phyloP scores from a whole-genome alignment of 140 eudicot species.

The Ambrosia hybrid region DNA sequence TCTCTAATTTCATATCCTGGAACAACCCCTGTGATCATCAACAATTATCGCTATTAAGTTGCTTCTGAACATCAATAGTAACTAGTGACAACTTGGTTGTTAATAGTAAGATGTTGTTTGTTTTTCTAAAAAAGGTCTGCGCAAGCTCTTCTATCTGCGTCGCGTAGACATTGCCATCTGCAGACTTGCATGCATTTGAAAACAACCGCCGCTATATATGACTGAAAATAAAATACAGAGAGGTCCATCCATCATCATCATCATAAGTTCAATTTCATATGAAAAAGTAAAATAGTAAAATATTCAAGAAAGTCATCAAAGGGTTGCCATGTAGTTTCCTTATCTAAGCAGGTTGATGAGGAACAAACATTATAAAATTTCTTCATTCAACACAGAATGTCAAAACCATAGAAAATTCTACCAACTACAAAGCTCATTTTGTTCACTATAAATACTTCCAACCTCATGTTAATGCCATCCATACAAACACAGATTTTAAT shows the following conservation, averaged over 20 bases:
- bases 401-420: slow-evolving; percentile 23
- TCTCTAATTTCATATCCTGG: too few relatives aligned
- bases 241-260: slow-evolving; percentile 7
- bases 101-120: too few relatives aligned
- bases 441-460: slow-evolving; percentile 48
- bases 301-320: slow-evolving; percentile 31
- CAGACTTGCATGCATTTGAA: not conserved
- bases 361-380: slow-evolving; percentile 15
- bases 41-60: rapidly evolving
- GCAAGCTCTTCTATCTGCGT: too few relatives aligned
- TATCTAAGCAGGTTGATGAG: slow-evolving; percentile 22
- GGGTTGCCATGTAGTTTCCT: slow-evolving; percentile 21
- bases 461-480: slow-evolving; percentile 27
- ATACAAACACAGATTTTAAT: slow-evolving; percentile 38
- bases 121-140: too few relatives aligned
- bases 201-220: slow-evolving; percentile 23
- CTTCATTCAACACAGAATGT: slow-evolving; percentile 29
- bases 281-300: slow-evolving; percentile 22
- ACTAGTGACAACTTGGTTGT: too few relatives aligned
- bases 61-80: too few relatives aligned
- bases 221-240: slow-evolving; percentile 12
- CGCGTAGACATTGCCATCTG: too few relatives aligned
- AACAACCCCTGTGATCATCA: too few relatives aligned
- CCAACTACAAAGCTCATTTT: slow-evolving; percentile 20
- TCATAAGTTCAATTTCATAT: not conserved